phyloP scores from a whole-genome alignment of 192 early-diverging fungal species.

The Spizellomyces sp. region DNA sequence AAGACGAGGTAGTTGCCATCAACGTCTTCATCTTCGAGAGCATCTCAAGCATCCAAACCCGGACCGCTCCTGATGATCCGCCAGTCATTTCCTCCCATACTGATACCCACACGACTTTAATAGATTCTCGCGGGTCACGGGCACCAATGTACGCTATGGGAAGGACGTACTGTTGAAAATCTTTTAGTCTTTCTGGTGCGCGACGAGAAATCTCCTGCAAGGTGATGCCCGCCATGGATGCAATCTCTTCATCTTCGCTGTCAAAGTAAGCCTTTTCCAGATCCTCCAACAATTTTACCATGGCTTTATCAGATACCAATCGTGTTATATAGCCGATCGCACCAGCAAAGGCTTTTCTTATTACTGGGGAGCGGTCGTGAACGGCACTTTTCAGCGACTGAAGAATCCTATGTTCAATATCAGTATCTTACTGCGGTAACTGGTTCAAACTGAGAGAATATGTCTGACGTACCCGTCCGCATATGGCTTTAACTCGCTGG shows the following conservation, averaged over 20 bases:
- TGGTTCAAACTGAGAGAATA: no score
- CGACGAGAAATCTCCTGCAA: constrained; percentile 69
- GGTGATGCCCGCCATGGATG: constrained; percentile 67
- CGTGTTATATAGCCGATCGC: constrained; percentile 77
- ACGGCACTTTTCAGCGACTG: constrained; percentile 43
- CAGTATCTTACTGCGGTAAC: not conserved
- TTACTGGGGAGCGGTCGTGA: constrained; percentile 75
- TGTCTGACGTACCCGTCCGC: constrained; percentile 48
- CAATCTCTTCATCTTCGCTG: constrained; percentile 71
- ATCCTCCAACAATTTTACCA: constrained; percentile 69
- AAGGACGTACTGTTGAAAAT: constrained; percentile 58
- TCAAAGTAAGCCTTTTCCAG: constrained; percentile 77
- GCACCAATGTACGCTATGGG: constrained; percentile 74
- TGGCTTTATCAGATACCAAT: constrained; percentile 57
- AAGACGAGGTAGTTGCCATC: constrained; percentile 62
- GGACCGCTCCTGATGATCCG: constrained; percentile 63
- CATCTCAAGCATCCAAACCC: constrained; percentile 67
- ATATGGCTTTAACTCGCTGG: constrained; percentile 64
- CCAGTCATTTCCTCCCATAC: constrained; percentile 78
- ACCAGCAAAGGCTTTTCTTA: constrained; percentile 84
- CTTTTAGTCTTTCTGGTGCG: constrained; percentile 60
- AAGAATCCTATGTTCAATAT: not conserved
- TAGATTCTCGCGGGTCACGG: constrained; percentile 58
- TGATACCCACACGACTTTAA: constrained; percentile 67
- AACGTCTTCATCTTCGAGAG: constrained; percentile 55